A percentile compares a stretch with the other conserved stretches of the same genome.
Evolutionary conservation across 78 protist genomes (phyloP).

Genomic region (Dictyostelium citrinum): DNA sequence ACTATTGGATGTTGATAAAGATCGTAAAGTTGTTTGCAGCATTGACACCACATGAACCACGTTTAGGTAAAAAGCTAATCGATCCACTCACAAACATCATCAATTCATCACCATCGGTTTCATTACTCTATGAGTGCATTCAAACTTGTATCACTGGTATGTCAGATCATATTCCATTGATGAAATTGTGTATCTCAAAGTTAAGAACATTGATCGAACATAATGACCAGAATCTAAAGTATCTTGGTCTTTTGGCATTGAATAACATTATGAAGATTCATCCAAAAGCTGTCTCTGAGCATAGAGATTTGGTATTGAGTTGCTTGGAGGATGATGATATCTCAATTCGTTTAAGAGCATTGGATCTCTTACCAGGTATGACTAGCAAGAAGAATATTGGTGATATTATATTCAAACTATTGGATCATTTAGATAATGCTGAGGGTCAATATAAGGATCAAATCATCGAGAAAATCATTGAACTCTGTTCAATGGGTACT

Average conservation of each 20-base stretch:
- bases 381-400: conserved; percentile 89
- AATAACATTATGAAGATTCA: conserved; percentile 86
- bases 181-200: conserved; percentile 90
- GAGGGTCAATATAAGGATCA: conserved; percentile 85
- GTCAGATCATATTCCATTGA: conserved; percentile 47
- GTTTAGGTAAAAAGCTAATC: conserved; percentile 91
- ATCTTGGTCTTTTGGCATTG: conserved; percentile 94
- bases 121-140: conserved; percentile 94
- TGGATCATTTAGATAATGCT: conserved; percentile 66
- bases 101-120: conserved; percentile 92
- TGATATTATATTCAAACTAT: conserved; percentile 84
- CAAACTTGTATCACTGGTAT: conserved; percentile 89
- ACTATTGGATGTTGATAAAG: conserved; percentile 98
- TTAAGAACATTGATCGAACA: conserved; percentile 91
- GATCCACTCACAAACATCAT: conserved; percentile 95
- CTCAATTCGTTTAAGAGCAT: conserved; percentile 93
- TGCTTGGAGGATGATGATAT: conserved; percentile 94
- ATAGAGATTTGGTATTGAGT: conserved; percentile 78
- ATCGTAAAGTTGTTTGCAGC: conserved; percentile 94
- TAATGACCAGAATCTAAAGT: conserved; percentile 96
- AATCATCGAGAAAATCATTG: conserved; percentile 87
- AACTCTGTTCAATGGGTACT: conserved; percentile 77
- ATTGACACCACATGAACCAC: conserved; percentile 94
- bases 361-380: conserved; percentile 92
- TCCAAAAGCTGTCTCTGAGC: conserved; percentile 88